Conservation (phyloP, 2,329 filamentous ascomycete genomes). For the Pseudopithomyces chartarum region DNA sequence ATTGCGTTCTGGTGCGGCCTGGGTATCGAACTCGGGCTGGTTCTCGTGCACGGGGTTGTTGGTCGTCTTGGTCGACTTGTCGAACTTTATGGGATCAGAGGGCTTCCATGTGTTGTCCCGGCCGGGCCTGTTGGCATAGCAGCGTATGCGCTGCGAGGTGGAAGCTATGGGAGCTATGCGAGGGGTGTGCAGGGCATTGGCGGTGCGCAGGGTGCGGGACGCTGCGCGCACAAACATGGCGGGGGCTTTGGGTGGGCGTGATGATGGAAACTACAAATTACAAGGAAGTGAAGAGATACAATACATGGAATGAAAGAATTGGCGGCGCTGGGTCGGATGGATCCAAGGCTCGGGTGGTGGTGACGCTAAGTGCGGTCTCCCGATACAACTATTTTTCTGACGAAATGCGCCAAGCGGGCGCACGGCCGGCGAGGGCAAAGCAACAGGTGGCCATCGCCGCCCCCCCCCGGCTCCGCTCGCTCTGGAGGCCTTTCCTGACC, state of each 20-base stretch:
- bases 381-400: slow-evolving; percentile 29
- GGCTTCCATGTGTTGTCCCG: slow-evolving; percentile 50
- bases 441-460: slow-evolving; percentile 10
- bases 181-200: slow-evolving; percentile 30
- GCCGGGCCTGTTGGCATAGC: slow-evolving; percentile 28
- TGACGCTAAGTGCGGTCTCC: slow-evolving; percentile 11
- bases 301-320: slow-evolving; percentile 20
- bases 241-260: slow-evolving; percentile 1
- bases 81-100: slow-evolving; percentile 47
- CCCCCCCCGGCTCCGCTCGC: slow-evolving; percentile 3
- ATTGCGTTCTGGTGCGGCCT: slow-evolving; percentile 32
- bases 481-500: not conserved
- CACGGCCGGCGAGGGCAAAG: not conserved
- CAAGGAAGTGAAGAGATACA: slow-evolving; percentile 10
- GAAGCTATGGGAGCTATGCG: slow-evolving; percentile 33
- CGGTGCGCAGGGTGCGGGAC: slow-evolving; percentile 37
- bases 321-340: not conserved
- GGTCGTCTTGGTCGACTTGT: slow-evolving; percentile 27
- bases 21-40: slow-evolving; percentile 42
- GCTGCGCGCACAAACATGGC: slow-evolving; percentile 45
- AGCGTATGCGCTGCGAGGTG: slow-evolving; percentile 32
- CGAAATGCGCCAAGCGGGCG: not conserved
- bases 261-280: slow-evolving; percentile 23
- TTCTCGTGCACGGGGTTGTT: slow-evolving; percentile 34
- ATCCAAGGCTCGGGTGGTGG: slow-evolving; percentile 4